Evolutionary conservation across 192 early-diverging fungal genomes (phyloP), one percentile per base, ranked within the genome.

Genomic region (Lunasporangiospora selenospora): DNA sequence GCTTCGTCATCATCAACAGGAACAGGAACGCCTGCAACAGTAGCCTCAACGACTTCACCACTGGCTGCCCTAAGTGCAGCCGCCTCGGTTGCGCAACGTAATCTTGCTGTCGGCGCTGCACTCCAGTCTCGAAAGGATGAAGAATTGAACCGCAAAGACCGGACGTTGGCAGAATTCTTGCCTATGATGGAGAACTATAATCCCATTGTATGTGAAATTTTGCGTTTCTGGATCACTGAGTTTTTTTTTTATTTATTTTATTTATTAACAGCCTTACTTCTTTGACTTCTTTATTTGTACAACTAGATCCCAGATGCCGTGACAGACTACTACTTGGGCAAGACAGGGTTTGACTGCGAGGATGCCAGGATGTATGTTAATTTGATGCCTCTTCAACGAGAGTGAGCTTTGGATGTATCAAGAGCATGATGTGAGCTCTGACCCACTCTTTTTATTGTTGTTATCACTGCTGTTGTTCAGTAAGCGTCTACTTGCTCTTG

Each of bases 301-400:
- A n/a, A n/a, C n/a, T n/a, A 92, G 89, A 95, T 95, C 43, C 95
- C 95, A 33, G 96, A 97, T 62, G 89, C 92, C 24, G 89, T 97
- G 12, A 95, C 94, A 11, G 95, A 99, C 66, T 95, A 99, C 67
- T 95, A 95, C 62, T 67, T 95, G 11, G 77, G 83, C 50, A 75
- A 83, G 39, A 85, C 89, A 13, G 93, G 92, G n/a, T 88, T 93
- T 53, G 84, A 90, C 37, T 91, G 88, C 53, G 86, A 90, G 52
- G 92, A 95, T 78, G 77, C 87, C 29, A 65, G 92, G 45, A 80
- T 93, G 87, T 88, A 77, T n/a, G 80, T 77, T n/a, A 53, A 31
- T 32, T 44, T 53, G 52, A 3, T 23, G 11, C 23, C 49, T 19
- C 26, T 38, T 24, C 8, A 11, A 46, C 32, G 31, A 34, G 16